Percentiles rank a stretch among this genome's conserved stretches.
These are phyloP conservation scores for Colletotrichum acutatum DNA, from an alignment of 2,329 filamentous ascomycete genomes.

Conservation along the genomic window DNA sequence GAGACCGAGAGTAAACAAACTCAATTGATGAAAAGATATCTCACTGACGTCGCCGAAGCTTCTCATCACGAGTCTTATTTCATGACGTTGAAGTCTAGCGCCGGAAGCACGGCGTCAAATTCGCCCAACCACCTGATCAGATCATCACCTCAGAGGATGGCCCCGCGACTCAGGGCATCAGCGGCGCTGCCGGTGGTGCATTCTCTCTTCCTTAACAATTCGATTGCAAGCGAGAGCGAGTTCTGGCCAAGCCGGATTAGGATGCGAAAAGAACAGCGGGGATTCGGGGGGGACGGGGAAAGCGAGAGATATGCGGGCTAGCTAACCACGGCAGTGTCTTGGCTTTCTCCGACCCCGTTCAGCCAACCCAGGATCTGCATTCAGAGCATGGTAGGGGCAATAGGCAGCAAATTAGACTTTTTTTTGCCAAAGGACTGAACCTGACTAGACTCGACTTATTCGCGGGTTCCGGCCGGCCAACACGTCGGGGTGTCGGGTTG, in stretches of 20 bases:
- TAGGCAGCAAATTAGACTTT: background rate
- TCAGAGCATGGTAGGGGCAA: background rate
- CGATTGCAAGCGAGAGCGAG: background rate
- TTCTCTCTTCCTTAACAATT: background rate
- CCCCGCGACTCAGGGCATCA: background rate
- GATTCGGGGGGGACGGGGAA: background rate
- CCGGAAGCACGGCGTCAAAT: background rate
- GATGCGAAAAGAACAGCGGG: background rate
- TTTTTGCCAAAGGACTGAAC: background rate
- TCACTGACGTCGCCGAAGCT: too few relatives aligned
- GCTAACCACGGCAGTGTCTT: slow-evolving; percentile 5
- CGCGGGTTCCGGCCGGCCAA: background rate
- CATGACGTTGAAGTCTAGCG: too few relatives aligned
- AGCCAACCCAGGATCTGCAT: slow-evolving; percentile 1
- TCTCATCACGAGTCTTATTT: too few relatives aligned
- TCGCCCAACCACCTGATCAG: background rate
- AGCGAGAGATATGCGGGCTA: background rate
- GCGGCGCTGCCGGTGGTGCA: background rate
- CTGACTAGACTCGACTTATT: background rate
- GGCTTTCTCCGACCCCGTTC: background rate
- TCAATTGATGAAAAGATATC: too few relatives aligned
- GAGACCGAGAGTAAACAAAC: too few relatives aligned
- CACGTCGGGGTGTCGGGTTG: background rate
- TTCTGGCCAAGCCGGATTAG: background rate
- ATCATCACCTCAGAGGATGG: background rate